A percentile compares a stretch with the other conserved stretches of the same genome.
These are phyloP conservation scores for Chlamydomonas sp. DNA, from an alignment of 139 green algal genomes.

Conservation along the genomic window DNA sequence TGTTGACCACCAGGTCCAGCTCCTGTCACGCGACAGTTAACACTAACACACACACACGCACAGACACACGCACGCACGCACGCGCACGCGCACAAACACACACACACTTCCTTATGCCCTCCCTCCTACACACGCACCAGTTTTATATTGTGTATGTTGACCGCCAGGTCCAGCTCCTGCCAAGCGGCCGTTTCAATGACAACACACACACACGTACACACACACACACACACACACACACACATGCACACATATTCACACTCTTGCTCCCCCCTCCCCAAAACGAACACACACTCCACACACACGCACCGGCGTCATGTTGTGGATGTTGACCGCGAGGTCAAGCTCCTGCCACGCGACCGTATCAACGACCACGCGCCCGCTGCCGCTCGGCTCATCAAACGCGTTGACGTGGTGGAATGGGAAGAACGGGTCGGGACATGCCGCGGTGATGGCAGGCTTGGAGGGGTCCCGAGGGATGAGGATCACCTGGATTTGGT, in stretches of 20 bases:
- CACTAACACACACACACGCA: too few species aligned
- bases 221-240: too few species aligned
- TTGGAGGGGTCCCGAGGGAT: neutral
- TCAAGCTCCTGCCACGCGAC: slow-evolving; percentile 42
- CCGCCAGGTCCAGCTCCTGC: slow-evolving; percentile 38
- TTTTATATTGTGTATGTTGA: slow-evolving; percentile 18
- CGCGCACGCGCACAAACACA: too few species aligned
- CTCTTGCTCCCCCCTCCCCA: too few species aligned
- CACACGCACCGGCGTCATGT: slow-evolving; percentile 18
- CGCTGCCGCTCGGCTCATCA: slow-evolving; percentile 16
- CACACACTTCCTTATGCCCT: too few species aligned
- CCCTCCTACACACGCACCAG: too few species aligned
- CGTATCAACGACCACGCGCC: slow-evolving; percentile 46
- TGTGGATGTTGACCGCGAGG: slow-evolving; percentile 38
- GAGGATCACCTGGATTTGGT: too few species aligned
- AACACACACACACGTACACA: too few species aligned
- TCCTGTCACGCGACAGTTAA: too few species aligned
- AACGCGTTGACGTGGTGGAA: slow-evolving; percentile 76
- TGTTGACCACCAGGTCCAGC: too few species aligned
- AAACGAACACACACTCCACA: too few species aligned
- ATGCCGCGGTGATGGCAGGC: neutral
- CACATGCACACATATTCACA: neutral
- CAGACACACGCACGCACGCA: too few species aligned
- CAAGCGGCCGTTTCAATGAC: slow-evolving; percentile 50
- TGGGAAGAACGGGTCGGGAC: slow-evolving; percentile 41